Conservation (phyloP, 345 rosid species). For the Euclidium syriacum region DNA sequence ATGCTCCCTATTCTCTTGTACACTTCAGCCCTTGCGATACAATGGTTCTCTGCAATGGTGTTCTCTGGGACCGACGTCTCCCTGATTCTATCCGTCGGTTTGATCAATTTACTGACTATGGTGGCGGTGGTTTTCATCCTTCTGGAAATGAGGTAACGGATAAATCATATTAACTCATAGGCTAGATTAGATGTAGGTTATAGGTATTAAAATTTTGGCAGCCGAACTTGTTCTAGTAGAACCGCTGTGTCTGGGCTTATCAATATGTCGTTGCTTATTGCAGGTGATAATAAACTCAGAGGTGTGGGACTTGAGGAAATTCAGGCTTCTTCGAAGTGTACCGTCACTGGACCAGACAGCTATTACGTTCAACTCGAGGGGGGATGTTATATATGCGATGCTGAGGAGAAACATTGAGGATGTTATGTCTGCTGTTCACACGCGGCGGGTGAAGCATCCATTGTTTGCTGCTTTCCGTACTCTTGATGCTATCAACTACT, state of each 20-base stretch:
- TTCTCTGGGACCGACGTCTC: constrained; percentile 73
- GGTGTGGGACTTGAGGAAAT: constrained; percentile 93
- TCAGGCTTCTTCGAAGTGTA: constrained; percentile 80
- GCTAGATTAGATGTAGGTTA: background rate
- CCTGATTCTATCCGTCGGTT: constrained; percentile 59
- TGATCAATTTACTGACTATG: constrained; percentile 91
- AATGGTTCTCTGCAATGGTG: constrained; percentile 90
- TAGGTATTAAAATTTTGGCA: background rate
- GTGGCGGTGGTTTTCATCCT: constrained; percentile 99
- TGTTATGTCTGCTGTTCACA: constrained; percentile 79
- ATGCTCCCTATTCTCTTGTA: constrained; percentile 64
- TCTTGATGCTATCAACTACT: constrained; percentile 84
- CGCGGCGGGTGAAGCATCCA: constrained; percentile 83
- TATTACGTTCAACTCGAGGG: constrained; percentile 80
- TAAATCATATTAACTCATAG: background rate
- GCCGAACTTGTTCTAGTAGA: background rate
- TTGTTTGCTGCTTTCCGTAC: constrained; percentile 88
- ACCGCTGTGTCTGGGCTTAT: constrained; percentile 13
- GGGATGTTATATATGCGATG: constrained; percentile 94
- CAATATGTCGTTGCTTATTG: background rate
- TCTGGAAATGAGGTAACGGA: constrained; percentile 86
- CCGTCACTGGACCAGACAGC: constrained; percentile 91
- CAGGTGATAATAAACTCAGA: constrained; percentile 96
- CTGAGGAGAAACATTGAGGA: constrained; percentile 94
- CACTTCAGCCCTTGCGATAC: constrained; percentile 86